Evolutionary conservation across 768 basidiomycete species (phyloP), one percentile per base, ranked within the genome.

Genomic region (Xerocomellus intermedius): DNA sequence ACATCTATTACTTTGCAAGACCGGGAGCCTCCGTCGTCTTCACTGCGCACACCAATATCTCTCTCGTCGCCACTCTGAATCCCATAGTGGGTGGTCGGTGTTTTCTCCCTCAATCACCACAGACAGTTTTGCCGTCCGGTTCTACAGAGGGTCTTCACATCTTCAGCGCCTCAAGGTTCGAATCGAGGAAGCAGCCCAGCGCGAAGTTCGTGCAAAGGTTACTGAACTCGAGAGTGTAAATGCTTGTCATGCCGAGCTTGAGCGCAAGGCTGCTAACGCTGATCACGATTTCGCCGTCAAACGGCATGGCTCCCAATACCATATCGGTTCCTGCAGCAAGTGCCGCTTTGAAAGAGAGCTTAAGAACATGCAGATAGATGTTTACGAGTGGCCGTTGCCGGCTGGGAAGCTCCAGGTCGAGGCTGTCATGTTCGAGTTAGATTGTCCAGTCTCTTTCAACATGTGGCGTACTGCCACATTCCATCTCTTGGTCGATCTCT

Each of bases 341-440:
- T 78, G 77, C 43, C 2, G 6, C 2, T 41, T 71, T 69, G 16
- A 48, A 41, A 48, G 39, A 61, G 45, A 62, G 67, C 0, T 17
- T 24, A n/a, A n/a, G 0, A 19, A 0, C 0, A 58, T 79, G 65
- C 2, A 21, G 0, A 79, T 82, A n/a, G 0, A 21, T 1, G 58
- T 76, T 4, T 67, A 77, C 32, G 81, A 82, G 47, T 79, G 78
- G 79, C 81, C 80, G 0, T 57, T 82, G 37, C 78, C 81, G 0
- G 30, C 49, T 1, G 41, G 58, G 10, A n/a, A n/a, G 5, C 13
- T 62, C 5, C n/a, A 51, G 7, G 69, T 69, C 0, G 65, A 72
- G 47, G 60, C 60, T 0, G 67, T 73, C 14, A 64, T 80, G 1
- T 82, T 82, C 43, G 79, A 82, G 54, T 52, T 79, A 2, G 53